These are phyloP conservation scores for Comarum palustre DNA, from an alignment of 306 rosid genomes.

Conservation along the genomic window DNA sequence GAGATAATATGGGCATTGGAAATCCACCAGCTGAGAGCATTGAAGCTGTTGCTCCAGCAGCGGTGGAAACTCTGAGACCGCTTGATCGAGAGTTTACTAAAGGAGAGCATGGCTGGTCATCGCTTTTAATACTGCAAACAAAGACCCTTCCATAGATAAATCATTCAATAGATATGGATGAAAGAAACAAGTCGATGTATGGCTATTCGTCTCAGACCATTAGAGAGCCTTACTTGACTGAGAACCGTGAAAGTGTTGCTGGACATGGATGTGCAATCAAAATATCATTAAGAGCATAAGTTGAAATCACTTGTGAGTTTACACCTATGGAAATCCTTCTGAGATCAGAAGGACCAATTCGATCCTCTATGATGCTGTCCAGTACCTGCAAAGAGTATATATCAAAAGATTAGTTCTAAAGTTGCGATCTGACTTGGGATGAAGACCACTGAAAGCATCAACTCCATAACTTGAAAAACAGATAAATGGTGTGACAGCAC, in stretches of 20 bases:
- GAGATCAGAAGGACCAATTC: constrained; percentile 48
- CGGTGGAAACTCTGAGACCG: constrained; percentile 83
- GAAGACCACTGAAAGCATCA: not conserved
- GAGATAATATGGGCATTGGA: constrained; percentile 64
- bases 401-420: not conserved
- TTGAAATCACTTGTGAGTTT: constrained; percentile 46
- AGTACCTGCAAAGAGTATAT: constrained; percentile 54
- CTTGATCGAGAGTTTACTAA: constrained; percentile 73
- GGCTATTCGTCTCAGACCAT: not conserved
- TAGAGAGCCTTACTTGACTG: constrained; percentile 53
- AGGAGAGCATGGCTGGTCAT: constrained; percentile 42
- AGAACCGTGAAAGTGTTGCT: constrained; percentile 73
- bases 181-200: not conserved
- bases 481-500: not conserved
- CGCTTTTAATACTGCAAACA: constrained; percentile 56
- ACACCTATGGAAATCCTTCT: constrained; percentile 55
- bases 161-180: not conserved
- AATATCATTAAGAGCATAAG: constrained; percentile 77
- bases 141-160: not conserved
- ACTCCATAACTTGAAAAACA: not conserved
- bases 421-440: not conserved
- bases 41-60: constrained; percentile 93
- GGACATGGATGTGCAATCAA: constrained; percentile 85
- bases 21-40: constrained; percentile 90
- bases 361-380: constrained; percentile 58